A percentile compares a stretch with the other conserved stretches of the same genome.
Evolutionary conservation across 345 rosid genomes (phyloP).

Genomic region (Rhodamnia rubescens): DNA sequence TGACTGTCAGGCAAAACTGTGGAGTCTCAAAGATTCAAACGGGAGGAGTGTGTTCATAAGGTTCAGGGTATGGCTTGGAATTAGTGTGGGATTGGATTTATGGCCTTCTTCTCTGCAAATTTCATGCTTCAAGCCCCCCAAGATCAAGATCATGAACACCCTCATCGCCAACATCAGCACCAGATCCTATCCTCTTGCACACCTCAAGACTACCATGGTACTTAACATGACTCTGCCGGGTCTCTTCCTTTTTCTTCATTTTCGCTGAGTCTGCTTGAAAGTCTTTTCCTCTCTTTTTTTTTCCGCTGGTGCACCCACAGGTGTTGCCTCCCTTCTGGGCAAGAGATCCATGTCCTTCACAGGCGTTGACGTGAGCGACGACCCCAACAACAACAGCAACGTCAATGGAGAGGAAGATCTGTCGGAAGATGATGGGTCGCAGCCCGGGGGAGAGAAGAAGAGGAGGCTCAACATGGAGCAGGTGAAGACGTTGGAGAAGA

Average conservation of each 20-base stretch:
- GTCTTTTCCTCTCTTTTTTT: background rate
- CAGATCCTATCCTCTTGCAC: constrained; percentile 62
- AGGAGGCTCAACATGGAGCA: constrained; percentile 91
- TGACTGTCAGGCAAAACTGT: background rate
- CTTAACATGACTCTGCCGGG: background rate
- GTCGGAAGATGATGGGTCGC: constrained; percentile 87
- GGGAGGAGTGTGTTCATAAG: background rate
- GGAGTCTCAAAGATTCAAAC: background rate
- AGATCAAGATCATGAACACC: constrained; percentile 54
- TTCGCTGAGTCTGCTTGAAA: background rate
- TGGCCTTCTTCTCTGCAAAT: constrained; percentile 81
- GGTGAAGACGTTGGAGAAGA: constrained; percentile 88
- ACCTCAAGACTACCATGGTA: constrained; percentile 83
- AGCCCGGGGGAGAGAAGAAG: constrained; percentile 87
- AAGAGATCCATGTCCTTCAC: constrained; percentile 70
- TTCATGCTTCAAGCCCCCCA: constrained; percentile 74
- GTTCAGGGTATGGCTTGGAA: background rate
- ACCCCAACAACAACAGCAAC: background rate
- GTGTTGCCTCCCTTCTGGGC: constrained; percentile 72
- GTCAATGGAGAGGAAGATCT: constrained; percentile 78
- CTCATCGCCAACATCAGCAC: constrained; percentile 40
- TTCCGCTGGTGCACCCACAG: constrained; percentile 17
- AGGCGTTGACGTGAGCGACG: constrained; percentile 51
- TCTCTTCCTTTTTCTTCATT: background rate
- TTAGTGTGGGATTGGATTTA: constrained; percentile 61